Evolutionary conservation across 495 filamentous ascomycete genomes (phyloP).

Genomic region (Cercophora scortea): DNA sequence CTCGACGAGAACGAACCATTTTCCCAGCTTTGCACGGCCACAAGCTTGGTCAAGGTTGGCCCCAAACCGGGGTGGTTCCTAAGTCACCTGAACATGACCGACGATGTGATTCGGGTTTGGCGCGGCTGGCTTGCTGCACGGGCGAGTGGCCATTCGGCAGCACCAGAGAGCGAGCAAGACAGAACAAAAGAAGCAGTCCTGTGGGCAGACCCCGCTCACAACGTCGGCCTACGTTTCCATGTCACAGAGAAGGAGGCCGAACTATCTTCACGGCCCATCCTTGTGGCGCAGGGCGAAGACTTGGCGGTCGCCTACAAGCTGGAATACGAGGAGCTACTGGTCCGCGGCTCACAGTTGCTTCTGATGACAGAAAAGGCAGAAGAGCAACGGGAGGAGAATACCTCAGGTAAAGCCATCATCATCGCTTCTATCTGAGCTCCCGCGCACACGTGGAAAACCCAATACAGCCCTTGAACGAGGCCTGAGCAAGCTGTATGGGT

Average conservation of each 20-base stretch:
- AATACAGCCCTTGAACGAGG: background rate
- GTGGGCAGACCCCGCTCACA: constrained; percentile 49
- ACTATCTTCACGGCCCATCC: constrained; percentile 18
- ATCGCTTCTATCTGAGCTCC: constrained; percentile 39
- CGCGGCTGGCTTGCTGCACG: constrained; percentile 57
- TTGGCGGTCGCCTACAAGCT: constrained; percentile 51
- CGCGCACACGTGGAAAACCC: background rate
- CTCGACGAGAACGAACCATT: constrained; percentile 64
- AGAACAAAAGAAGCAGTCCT: constrained; percentile 28
- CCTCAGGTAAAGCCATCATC: constrained; percentile 50
- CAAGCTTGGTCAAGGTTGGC: constrained; percentile 59
- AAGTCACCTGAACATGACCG: constrained; percentile 52
- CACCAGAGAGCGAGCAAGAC: constrained; percentile 4
- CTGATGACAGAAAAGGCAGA: constrained; percentile 50
- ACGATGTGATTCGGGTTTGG: constrained; percentile 59
- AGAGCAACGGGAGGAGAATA: constrained; percentile 35
- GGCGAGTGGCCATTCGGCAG: background rate
- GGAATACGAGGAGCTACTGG: constrained; percentile 54
- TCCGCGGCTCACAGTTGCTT: constrained; percentile 51
- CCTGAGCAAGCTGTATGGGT: background rate
- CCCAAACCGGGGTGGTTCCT: constrained; percentile 50
- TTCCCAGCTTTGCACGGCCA: constrained; percentile 60
- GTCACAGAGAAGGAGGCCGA: constrained; percentile 30
- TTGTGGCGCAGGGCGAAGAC: constrained; percentile 48
- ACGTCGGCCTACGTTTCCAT: constrained; percentile 51